Percentiles rank a stretch among this genome's conserved stretches.
Evolutionary conservation across 148 eudicot species (phyloP).

Genomic region (Chenopodium berlandieri): DNA sequence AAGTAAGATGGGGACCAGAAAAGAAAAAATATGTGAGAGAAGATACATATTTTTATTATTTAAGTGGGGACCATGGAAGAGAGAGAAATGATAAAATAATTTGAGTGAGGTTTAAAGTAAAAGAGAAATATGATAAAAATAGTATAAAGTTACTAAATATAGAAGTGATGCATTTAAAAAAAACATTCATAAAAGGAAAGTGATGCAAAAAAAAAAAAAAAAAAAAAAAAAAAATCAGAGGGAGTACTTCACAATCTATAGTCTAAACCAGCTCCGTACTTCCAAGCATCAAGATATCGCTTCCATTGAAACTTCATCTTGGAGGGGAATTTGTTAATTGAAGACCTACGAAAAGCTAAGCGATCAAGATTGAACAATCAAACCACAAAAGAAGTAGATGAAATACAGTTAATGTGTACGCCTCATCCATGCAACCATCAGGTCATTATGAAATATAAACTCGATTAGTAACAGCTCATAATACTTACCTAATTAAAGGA

Average conservation of each 20-base stretch:
- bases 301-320: conserved; percentile 66
- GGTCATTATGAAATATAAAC: background rate
- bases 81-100: no score
- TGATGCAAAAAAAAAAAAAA: no score
- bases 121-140: no score
- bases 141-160: no score
- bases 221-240: no score
- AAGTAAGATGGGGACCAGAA: no score
- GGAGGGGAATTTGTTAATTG: conserved; percentile 49
- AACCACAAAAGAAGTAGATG: background rate
- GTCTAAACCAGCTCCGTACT: conserved; percentile 89
- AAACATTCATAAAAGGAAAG: no score
- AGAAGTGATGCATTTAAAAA: no score
- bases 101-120: no score
- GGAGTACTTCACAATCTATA: conserved; percentile 37
- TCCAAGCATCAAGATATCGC: conserved; percentile 90
- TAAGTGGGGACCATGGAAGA: no score
- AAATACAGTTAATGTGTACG: background rate
- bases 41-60: no score
- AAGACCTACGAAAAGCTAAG: conserved; percentile 46
- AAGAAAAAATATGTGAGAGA: no score
- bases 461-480: background rate
- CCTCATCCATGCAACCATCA: background rate
- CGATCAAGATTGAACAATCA: background rate
- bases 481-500: conserved; percentile 69